A percentile compares a stretch with the other conserved stretches of the same genome.
phyloP scores from a whole-genome alignment of 768 basidiomycete genomes.

The Paxillus involutus region DNA sequence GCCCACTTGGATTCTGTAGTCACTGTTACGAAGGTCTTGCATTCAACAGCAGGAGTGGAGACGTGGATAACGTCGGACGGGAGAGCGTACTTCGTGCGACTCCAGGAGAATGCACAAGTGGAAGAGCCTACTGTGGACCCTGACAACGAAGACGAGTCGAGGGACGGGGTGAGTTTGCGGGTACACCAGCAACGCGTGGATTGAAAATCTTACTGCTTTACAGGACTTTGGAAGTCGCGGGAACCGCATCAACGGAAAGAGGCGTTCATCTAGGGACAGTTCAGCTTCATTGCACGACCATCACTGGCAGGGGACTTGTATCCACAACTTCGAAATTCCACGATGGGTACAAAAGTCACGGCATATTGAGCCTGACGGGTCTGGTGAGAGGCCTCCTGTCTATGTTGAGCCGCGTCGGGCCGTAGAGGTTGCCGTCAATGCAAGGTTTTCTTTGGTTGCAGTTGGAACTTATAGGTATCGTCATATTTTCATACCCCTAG shows the following conservation, averaged over 20 bases:
- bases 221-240: constrained; percentile 9
- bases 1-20: constrained; percentile 40
- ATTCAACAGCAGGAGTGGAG: constrained; percentile 62
- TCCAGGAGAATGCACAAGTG: constrained; percentile 41
- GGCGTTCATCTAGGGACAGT: constrained; percentile 1
- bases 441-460: constrained; percentile 79
- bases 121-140: constrained; percentile 1
- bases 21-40: constrained; percentile 59
- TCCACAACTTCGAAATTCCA: constrained; percentile 72
- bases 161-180: constrained; percentile 39
- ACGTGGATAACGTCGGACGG: constrained; percentile 88
- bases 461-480: constrained; percentile 70
- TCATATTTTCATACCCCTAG: not conserved
- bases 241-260: constrained; percentile 9
- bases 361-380: constrained; percentile 47
- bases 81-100: constrained; percentile 73
- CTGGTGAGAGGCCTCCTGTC: constrained; percentile 27
- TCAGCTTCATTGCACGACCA: constrained; percentile 11
- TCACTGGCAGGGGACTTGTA: constrained; percentile 76
- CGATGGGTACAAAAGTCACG: constrained; percentile 81
- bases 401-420: constrained; percentile 72
- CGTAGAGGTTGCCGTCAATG: constrained; percentile 66
- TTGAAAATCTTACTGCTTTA: constrained; percentile 1
- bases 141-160: constrained; percentile 49
- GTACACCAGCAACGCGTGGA: not conserved